A percentile compares a stretch with the other conserved stretches of the same genome.
Conservation (phyloP, 164 flowering plant species). For the Tetracentron sinense region DNA sequence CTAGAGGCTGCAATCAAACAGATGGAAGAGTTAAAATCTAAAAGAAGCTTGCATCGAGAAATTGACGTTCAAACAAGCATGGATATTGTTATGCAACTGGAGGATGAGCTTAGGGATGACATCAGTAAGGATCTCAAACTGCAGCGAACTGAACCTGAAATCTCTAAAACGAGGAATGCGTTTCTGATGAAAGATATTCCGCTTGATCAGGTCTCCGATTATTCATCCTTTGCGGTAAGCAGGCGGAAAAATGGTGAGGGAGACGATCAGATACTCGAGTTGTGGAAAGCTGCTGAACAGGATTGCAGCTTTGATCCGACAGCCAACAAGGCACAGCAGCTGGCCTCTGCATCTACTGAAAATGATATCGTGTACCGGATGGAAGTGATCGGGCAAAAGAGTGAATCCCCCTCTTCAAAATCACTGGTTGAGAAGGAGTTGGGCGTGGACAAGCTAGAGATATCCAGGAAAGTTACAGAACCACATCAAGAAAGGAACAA, state of each 20-base stretch:
- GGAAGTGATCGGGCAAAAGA: neutral
- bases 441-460: constrained; percentile 66
- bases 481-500: constrained; percentile 42
- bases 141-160: constrained; percentile 25
- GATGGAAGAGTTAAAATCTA: constrained; percentile 32
- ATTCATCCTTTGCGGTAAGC: constrained; percentile 42
- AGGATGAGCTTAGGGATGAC: constrained; percentile 13
- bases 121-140: constrained; percentile 7
- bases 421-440: constrained; percentile 20
- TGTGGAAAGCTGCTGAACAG: constrained; percentile 45
- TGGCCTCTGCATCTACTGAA: neutral
- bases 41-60: constrained; percentile 13
- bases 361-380: neutral
- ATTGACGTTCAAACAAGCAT: constrained; percentile 12
- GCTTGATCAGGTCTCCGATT: constrained; percentile 63
- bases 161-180: constrained; percentile 27
- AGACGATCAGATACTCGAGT: constrained; percentile 42
- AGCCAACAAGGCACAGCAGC: constrained; percentile 27
- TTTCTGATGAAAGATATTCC: constrained; percentile 55
- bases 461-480: constrained; percentile 38
- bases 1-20: constrained; percentile 29
- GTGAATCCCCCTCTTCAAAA: neutral
- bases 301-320: constrained; percentile 30
- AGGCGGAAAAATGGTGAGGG: constrained; percentile 27
- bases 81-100: constrained; percentile 25